phyloP scores from a whole-genome alignment of 306 rosid genomes.

The barrel medic (Medicago truncatula) region MtrunA17r5.0-ANR NC_053043.1:51071001-51071500 shows the following conservation, averaged over 20 bases:
- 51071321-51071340: neutral
- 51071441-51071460: slow-evolving; percentile 10
- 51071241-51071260: slow-evolving; percentile 10
- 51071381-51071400: neutral
- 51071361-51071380: neutral
- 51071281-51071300: neutral
- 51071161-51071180: slow-evolving; percentile 1
- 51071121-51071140: slow-evolving; percentile 66
- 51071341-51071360: neutral
- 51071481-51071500: slow-evolving; percentile 9
- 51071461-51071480: neutral
- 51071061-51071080: slow-evolving; percentile 99
- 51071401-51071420: neutral
- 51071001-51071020: no score
- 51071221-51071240: neutral
- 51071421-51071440: slow-evolving; percentile 6
- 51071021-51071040: slow-evolving; percentile 38
- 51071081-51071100: slow-evolving; percentile 91
- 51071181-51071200: neutral
- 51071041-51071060: slow-evolving; percentile 68
- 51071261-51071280: neutral
- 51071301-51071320: neutral
- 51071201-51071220: neutral
- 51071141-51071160: slow-evolving; percentile 8
- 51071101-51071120: slow-evolving; percentile 95